Conservation (phyloP, 352 stramenopile genomes). For the Globisporangium cystogenes region DNA sequence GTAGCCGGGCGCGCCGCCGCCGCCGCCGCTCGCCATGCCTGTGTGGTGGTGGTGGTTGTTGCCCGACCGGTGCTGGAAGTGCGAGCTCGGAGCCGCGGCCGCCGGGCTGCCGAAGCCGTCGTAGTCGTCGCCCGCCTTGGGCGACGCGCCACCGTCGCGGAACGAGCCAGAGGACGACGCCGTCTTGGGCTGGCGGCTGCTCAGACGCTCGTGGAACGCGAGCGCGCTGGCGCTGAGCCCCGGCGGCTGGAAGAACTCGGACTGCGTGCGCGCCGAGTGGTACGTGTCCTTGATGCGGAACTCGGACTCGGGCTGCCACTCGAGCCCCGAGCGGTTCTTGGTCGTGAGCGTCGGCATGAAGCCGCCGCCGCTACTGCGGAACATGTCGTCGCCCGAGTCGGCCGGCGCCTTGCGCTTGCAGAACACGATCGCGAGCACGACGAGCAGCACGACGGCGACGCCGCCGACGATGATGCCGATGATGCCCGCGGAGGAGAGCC, state of each 20-base stretch:
- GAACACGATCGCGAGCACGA: constrained; percentile 57
- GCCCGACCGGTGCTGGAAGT: constrained; percentile 4
- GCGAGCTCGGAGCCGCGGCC: background rate
- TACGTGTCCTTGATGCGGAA: constrained; percentile 51
- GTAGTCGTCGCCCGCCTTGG: constrained; percentile 18
- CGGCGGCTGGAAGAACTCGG: constrained; percentile 37
- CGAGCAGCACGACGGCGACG: constrained; percentile 29
- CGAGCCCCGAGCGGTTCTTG: constrained; percentile 49
- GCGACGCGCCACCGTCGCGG: constrained; percentile 7
- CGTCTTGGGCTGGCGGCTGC: constrained; percentile 47
- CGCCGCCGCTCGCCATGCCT: too few relatives aligned
- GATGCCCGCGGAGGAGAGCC: constrained; percentile 33
- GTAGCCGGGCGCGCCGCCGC: constrained; percentile 1
- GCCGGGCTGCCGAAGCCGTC: constrained; percentile 7
- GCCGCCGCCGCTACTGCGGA: constrained; percentile 36
- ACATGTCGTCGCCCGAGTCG: constrained; percentile 39
- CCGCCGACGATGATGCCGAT: constrained; percentile 42
- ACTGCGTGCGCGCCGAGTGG: constrained; percentile 16
- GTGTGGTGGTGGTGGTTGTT: constrained; percentile 4
- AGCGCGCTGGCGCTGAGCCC: constrained; percentile 57
- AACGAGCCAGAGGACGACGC: constrained; percentile 57
- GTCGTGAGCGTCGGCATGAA: constrained; percentile 44
- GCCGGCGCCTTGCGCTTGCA: constrained; percentile 33
- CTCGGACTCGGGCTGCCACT: constrained; percentile 55
- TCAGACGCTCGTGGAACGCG: constrained; percentile 51